These are phyloP conservation scores for Tuber microsphaerosporum DNA, from an alignment of 495 filamentous ascomycete genomes.

Conservation along the genomic window DNA sequence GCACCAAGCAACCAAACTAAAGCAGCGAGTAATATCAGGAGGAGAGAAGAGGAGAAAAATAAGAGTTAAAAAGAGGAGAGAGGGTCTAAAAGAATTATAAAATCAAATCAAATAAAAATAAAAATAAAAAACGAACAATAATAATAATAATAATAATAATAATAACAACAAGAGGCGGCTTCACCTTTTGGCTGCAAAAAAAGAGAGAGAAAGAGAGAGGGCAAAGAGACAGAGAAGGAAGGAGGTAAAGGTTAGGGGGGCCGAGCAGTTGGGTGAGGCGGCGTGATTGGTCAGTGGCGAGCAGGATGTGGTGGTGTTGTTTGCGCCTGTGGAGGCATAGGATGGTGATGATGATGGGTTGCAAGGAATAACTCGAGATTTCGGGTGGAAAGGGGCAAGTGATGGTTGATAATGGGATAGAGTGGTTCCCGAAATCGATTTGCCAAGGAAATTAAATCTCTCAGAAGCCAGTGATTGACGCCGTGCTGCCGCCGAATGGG, in stretches of 20 bases:
- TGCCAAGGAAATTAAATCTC: not conserved
- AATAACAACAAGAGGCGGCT: not conserved
- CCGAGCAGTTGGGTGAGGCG: not conserved
- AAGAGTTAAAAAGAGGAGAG: not conserved
- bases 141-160: not conserved
- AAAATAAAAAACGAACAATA: no score
- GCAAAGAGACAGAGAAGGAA: not conserved
- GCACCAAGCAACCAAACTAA: not conserved
- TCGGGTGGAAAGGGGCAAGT: not conserved
- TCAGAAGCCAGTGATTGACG: not conserved
- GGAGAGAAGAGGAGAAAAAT: not conserved
- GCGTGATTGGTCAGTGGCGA: conserved; percentile 1
- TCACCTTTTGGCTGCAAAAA: not conserved
- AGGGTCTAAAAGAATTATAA: not conserved
- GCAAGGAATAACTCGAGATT: not conserved
- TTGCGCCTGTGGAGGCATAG: not conserved
- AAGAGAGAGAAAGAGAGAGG: not conserved
- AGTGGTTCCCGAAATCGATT: not conserved
- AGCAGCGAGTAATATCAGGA: not conserved
- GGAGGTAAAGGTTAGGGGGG: not conserved
- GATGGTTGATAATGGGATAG: not conserved
- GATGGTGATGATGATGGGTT: not conserved
- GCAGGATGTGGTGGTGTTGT: not conserved
- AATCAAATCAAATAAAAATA: no score
- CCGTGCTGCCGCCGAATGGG: not conserved